Evolutionary conservation across 2,329 filamentous ascomycete species (phyloP).

Genomic region (Diaporthe sp.): DNA sequence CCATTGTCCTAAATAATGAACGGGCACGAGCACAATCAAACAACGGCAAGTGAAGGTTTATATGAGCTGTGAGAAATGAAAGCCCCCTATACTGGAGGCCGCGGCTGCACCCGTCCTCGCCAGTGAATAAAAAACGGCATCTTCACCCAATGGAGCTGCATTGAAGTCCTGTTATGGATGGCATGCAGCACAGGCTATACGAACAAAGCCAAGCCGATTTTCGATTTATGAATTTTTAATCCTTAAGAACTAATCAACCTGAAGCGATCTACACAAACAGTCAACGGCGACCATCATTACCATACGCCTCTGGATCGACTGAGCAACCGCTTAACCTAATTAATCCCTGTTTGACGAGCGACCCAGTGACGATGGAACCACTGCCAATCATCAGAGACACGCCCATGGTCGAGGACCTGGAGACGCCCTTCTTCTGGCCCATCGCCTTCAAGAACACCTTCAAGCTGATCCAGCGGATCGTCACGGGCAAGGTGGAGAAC

Average conservation of each 20-base stretch:
- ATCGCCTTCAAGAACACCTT: slow-evolving; percentile 44
- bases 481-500: slow-evolving; percentile 46
- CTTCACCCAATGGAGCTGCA: neutral
- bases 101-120: neutral
- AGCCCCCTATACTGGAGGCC: slow-evolving; percentile 16
- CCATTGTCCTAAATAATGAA: slow-evolving; percentile 28
- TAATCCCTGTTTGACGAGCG: neutral
- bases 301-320: neutral
- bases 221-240: slow-evolving; percentile 8
- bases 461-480: slow-evolving; percentile 45
- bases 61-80: slow-evolving; percentile 15
- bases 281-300: neutral
- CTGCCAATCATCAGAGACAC: slow-evolving; percentile 2
- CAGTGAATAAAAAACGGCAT: slow-evolving; percentile 26
- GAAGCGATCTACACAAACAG: neutral
- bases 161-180: neutral
- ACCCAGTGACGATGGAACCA: neutral
- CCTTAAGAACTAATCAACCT: neutral
- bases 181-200: slow-evolving; percentile 7
- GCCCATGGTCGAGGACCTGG: slow-evolving; percentile 38
- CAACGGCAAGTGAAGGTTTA: slow-evolving; percentile 20
- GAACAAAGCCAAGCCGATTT: neutral
- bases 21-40: slow-evolving; percentile 32
- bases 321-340: neutral
- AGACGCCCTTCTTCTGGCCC: slow-evolving; percentile 40